Evolutionary conservation across 768 basidiomycete genomes (phyloP), one percentile per base, ranked within the genome.

Genomic region (Dacryopinax primogenitus): DNA sequence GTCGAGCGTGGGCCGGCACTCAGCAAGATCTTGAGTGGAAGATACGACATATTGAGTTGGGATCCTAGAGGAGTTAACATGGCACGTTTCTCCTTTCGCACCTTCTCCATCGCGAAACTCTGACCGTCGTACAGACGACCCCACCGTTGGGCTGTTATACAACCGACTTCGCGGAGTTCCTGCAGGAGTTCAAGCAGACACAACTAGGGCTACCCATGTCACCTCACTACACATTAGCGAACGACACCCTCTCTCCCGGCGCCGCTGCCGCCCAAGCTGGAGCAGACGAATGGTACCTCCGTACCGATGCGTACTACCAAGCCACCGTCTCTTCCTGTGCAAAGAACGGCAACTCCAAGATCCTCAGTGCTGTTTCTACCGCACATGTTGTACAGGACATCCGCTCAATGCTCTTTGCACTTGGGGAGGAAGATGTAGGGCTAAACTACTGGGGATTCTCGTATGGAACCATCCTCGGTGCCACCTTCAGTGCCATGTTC

Each of bases 391-490:
- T 39, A 15, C 33, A 32, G 15, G 65, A 66, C 23, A 63, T 66
- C n/a, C 34, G 37, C n/a, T 13, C 15, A 23, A 66, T 66, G 61
- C 32, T 66, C 18, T 13, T 23, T 26, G 45, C 44, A 23, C 44
- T 66, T 9, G 65, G 65, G 28, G 28, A 62, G 36, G 33, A 62
- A 18, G 51, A 58, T 23, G 15, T 11, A 18, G 66, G 63, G 37
- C 32, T 72, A 7, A 62, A 64, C 23, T 72, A 72, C 41, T 71
- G 68, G 70, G 70, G 71, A 1, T 68, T 70, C 67, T 65, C 67
- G 36, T 69, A 70, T 45, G 70, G 70, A 3, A 72, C 71, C 1
- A 65, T 68, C n/a, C 62, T 72, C 4, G 71, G 70, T 64, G 64
- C 67, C 3, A 68, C 67, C 0, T 72, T 72, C 61, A 33, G 64